These are phyloP conservation scores for Pseudogymnoascus sp. DNA, from an alignment of 2,329 filamentous ascomycete species.

Conservation along the genomic window DNA sequence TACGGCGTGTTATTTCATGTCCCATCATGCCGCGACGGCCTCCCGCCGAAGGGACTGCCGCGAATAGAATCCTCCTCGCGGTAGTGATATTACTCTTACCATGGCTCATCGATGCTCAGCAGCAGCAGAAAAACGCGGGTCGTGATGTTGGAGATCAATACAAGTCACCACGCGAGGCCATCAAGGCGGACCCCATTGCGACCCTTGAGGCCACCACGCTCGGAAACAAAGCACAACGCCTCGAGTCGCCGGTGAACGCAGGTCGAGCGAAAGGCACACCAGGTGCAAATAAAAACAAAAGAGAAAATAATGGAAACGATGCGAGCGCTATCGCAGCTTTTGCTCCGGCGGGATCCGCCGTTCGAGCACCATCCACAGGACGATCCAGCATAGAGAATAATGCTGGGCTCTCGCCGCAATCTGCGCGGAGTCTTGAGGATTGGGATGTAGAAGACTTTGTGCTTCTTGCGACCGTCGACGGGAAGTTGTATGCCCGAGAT, in stretches of 20 bases:
- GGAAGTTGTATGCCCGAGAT: constrained; percentile 87
- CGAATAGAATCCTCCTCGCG: constrained; percentile 45
- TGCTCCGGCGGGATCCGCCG: constrained; percentile 93
- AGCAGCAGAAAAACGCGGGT: constrained; percentile 45
- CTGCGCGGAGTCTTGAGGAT: constrained; percentile 92
- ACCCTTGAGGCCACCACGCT: constrained; percentile 28
- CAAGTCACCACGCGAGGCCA: constrained; percentile 28
- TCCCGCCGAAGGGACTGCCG: constrained; percentile 49
- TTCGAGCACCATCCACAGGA: constrained; percentile 83
- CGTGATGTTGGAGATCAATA: constrained; percentile 22
- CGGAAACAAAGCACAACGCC: constrained; percentile 26
- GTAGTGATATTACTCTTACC: constrained; percentile 54
- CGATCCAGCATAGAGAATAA: constrained; percentile 48
- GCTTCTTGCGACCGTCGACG: constrained; percentile 99
- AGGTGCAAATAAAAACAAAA: constrained; percentile 24
- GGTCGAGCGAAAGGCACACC: constrained; percentile 28
- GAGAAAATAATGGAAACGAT: constrained; percentile 48
- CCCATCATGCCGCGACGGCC: constrained; percentile 59
- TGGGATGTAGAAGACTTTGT: constrained; percentile 99
- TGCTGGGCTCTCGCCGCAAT: constrained; percentile 68
- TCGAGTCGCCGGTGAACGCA: constrained; percentile 27
- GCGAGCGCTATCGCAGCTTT: constrained; percentile 96
- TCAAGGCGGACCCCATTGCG: constrained; percentile 23
- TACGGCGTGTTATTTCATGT: constrained; percentile 17
- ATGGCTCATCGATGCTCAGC: constrained; percentile 57